Conservation (phyloP, 441 rosid genomes). For the Viola pubescens region DNA sequence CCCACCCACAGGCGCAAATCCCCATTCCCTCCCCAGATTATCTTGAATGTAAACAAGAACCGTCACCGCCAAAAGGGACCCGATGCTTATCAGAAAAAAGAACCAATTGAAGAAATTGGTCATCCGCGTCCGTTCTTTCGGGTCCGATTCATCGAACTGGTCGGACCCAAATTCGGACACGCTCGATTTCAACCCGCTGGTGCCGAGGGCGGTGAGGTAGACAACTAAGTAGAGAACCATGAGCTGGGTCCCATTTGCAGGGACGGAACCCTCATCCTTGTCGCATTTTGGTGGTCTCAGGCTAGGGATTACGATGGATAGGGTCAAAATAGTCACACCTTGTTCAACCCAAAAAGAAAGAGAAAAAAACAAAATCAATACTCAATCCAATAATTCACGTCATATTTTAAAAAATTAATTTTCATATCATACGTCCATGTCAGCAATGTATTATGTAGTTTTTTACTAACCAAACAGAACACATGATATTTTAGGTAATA, state of each 20-base stretch:
- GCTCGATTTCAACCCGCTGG: conserved; percentile 89
- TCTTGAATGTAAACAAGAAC: conserved; percentile 86
- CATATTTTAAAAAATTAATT: too few relatives aligned
- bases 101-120: conserved; percentile 76
- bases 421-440: too few relatives aligned
- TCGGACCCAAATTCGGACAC: conserved; percentile 94
- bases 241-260: conserved; percentile 52
- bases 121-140: conserved; percentile 55
- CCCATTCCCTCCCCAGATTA: conserved; percentile 72
- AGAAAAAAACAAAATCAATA: background rate
- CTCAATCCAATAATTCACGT: too few relatives aligned
- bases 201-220: conserved; percentile 84
- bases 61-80: conserved; percentile 73
- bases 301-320: conserved; percentile 73
- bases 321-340: conserved; percentile 76
- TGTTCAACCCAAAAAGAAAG: conserved; percentile 13
- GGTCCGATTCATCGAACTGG: conserved; percentile 74
- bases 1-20: conserved; percentile 61
- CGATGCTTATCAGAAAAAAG: conserved; percentile 80
- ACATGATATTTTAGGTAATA: too few relatives aligned
- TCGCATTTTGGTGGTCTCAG: conserved; percentile 68
- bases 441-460: too few relatives aligned
- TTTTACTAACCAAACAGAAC: too few relatives aligned
- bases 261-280: conserved; percentile 35
- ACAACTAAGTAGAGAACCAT: conserved; percentile 57